phyloP scores from a whole-genome alignment of 2,329 filamentous ascomycete genomes.

The Aspergillus fumigatus region DNA sequence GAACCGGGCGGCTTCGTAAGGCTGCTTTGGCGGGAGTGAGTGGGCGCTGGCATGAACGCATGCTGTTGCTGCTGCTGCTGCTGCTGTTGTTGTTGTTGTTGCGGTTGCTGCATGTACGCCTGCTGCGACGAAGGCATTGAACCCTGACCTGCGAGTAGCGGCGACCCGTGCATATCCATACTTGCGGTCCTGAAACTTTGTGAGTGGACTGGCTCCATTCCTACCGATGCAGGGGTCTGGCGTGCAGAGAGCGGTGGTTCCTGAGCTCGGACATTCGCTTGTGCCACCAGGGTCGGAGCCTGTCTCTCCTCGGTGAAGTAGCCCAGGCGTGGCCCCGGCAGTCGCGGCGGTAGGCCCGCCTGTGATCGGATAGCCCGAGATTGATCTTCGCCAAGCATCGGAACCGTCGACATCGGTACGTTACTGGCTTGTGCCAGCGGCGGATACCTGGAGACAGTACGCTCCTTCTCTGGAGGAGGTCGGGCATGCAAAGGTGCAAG shows the following conservation, averaged over 20 bases:
- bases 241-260: constrained; percentile 29
- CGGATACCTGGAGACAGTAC: constrained; percentile 30
- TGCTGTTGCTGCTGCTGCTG: constrained; percentile 17
- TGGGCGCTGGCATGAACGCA: constrained; percentile 20
- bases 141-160: constrained; percentile 16
- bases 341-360: constrained; percentile 26
- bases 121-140: constrained; percentile 18
- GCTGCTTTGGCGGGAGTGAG: constrained; percentile 36
- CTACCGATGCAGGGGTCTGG: constrained; percentile 21
- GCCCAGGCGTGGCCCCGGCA: constrained; percentile 41
- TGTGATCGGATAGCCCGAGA: constrained; percentile 30
- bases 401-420: constrained; percentile 23
- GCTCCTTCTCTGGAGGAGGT: constrained; percentile 33
- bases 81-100: too few species aligned
- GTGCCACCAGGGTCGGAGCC: constrained; percentile 19
- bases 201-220: constrained; percentile 32
- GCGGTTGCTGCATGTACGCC: constrained; percentile 28
- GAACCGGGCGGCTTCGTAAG: constrained; percentile 33
- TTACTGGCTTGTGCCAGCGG: constrained; percentile 38
- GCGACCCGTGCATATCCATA: constrained; percentile 20
- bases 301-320: constrained; percentile 42
- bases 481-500: constrained; percentile 28
- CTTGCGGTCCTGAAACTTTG: constrained; percentile 18
- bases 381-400: constrained; percentile 31
- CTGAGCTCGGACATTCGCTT: constrained; percentile 22